These are phyloP conservation scores for Capsicum chinense DNA, from an alignment of 257 asterid genomes.

Conservation along the genomic window DNA sequence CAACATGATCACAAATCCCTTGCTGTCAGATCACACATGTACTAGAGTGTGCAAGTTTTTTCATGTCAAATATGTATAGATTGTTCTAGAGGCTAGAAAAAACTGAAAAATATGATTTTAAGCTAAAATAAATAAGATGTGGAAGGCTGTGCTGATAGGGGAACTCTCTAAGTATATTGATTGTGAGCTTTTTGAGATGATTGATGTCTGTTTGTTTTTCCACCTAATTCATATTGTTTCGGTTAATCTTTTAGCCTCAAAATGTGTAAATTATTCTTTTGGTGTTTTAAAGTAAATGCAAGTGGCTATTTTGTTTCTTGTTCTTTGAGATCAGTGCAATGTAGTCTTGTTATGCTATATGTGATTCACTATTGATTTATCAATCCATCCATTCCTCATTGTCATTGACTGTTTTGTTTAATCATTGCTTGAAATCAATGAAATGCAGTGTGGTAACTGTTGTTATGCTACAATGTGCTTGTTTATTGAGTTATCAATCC, in stretches of 20 bases:
- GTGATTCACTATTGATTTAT: neutral
- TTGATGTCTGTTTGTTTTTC: neutral
- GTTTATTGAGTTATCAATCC: neutral
- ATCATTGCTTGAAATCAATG: neutral
- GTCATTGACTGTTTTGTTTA: neutral
- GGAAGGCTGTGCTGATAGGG: neutral
- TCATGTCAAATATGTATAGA: neutral
- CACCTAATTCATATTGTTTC: neutral
- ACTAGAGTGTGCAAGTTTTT: neutral
- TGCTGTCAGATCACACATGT: neutral
- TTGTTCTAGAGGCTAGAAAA: neutral
- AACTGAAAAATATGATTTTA: neutral
- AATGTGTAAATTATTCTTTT: neutral
- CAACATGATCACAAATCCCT: neutral
- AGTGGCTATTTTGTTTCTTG: neutral
- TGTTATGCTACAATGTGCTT: neutral
- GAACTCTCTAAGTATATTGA: conserved; percentile 13
- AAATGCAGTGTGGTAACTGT: neutral
- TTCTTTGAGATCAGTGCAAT: neutral
- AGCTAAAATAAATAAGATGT: neutral
- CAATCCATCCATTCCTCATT: conserved; percentile 2
- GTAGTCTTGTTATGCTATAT: neutral
- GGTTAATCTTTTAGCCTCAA: neutral
- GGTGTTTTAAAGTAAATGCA: neutral
- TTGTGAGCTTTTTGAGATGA: neutral